These are phyloP conservation scores for Solanum sejunctum DNA, from an alignment of 257 asterid species.

Conservation along the genomic window DNA sequence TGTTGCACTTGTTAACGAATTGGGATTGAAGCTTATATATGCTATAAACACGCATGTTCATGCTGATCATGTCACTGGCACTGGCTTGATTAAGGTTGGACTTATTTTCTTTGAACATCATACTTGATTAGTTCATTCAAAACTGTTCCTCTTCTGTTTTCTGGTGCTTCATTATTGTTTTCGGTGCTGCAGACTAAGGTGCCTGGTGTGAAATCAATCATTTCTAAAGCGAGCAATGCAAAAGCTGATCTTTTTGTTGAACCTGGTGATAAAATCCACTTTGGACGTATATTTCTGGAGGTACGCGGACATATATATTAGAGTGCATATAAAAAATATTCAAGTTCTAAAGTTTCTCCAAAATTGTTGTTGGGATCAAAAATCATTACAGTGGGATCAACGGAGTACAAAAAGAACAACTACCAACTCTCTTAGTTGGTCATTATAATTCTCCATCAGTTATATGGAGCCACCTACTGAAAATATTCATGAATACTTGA, in stretches of 20 bases:
- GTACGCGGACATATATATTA: slow-evolving; percentile 14
- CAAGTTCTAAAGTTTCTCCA: neutral
- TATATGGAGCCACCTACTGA: neutral
- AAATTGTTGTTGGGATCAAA: neutral
- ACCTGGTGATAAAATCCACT: slow-evolving; percentile 63
- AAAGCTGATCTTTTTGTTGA: slow-evolving; percentile 75
- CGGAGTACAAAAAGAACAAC: neutral
- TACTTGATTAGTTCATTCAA: neutral
- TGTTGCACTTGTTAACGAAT: slow-evolving; percentile 67
- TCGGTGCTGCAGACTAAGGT: slow-evolving; percentile 46
- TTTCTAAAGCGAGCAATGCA: slow-evolving; percentile 92
- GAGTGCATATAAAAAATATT: neutral
- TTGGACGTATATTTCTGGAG: slow-evolving; percentile 87
- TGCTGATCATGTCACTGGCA: slow-evolving; percentile 94
- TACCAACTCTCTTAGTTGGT: neutral
- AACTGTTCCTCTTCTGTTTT: neutral
- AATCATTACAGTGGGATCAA: neutral
- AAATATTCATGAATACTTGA: neutral
- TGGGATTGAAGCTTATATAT: slow-evolving; percentile 82
- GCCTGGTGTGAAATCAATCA: slow-evolving; percentile 71
- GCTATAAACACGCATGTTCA: slow-evolving; percentile 96
- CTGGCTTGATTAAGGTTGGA: slow-evolving; percentile 78
- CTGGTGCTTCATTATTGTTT: slow-evolving; percentile 1
- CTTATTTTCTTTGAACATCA: neutral
- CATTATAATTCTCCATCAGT: neutral